These are phyloP conservation scores for Wallemia hederae DNA, from an alignment of 1,284 basidiomycete species.

Conservation along the genomic window DNA sequence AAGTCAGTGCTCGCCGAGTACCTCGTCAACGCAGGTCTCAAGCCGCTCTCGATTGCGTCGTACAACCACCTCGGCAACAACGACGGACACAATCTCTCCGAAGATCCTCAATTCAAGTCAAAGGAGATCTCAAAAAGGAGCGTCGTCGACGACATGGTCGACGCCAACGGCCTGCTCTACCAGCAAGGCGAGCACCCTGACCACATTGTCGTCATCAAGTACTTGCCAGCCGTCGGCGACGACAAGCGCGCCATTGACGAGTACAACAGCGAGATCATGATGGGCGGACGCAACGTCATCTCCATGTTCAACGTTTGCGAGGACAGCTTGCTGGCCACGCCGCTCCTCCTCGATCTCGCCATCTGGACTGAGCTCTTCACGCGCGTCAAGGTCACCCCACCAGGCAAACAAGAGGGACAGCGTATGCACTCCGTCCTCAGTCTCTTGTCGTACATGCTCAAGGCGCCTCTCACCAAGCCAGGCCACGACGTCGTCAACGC, in stretches of 20 bases:
- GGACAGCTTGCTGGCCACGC: constrained; percentile 87
- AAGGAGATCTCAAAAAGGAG: constrained; percentile 95
- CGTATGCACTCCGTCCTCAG: constrained; percentile 66
- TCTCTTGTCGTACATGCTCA: constrained; percentile 79
- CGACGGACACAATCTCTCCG: constrained; percentile 72
- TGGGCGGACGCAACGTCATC: constrained; percentile 23
- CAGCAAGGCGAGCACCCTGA: constrained; percentile 86
- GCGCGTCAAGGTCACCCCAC: constrained; percentile 35
- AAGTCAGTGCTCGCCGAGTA: constrained; percentile 79
- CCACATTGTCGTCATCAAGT: constrained; percentile 21
- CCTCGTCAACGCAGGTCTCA: constrained; percentile 95
- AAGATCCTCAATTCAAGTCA: constrained; percentile 82
- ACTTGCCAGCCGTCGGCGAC: constrained; percentile 71
- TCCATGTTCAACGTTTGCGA: constrained; percentile 32
- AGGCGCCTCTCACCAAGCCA: constrained; percentile 91
- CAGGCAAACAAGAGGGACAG: constrained; percentile 19
- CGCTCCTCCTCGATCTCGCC: constrained; percentile 73
- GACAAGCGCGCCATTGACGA: constrained; percentile 95
- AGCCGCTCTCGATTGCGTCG: constrained; percentile 79
- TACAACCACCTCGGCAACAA: constrained; percentile 99
- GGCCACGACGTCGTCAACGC: constrained; percentile 84
- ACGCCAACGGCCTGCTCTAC: constrained; percentile 66
- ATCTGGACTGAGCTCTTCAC: constrained; percentile 87
- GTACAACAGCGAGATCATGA: constrained; percentile 65
- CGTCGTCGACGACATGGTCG: constrained; percentile 93